phyloP scores from a whole-genome alignment of 345 rosid species.

The Citrus cavaleriei region DNA sequence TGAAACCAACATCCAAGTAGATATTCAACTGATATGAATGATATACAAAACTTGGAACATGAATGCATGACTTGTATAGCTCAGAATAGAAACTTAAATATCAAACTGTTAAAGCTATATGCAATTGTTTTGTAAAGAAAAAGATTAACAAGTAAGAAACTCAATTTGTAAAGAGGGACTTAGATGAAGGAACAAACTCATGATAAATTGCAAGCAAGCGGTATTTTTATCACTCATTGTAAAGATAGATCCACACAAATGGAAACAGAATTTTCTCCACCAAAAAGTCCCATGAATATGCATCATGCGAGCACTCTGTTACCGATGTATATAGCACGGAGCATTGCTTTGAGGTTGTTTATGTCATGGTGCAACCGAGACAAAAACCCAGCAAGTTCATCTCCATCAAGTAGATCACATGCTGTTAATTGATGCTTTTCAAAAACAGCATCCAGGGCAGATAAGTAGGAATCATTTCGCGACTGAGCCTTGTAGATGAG shows the following conservation, averaged over 20 bases:
- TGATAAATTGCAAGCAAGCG: not conserved
- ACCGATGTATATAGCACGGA: slow-evolving; percentile 96
- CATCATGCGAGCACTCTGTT: not conserved
- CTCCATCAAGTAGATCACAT: slow-evolving; percentile 77
- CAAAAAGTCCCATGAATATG: slow-evolving; percentile 24
- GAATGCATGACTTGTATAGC: not conserved
- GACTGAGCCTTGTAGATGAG: slow-evolving; percentile 81
- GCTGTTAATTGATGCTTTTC: slow-evolving; percentile 84
- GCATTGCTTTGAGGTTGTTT: slow-evolving; percentile 91
- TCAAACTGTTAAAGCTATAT: not conserved
- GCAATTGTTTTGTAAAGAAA: not conserved
- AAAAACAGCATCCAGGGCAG: slow-evolving; percentile 69
- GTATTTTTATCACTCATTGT: not conserved
- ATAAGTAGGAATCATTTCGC: slow-evolving; percentile 72
- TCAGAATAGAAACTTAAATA: not conserved
- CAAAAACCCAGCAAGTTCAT: slow-evolving; percentile 69
- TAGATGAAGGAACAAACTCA: not conserved
- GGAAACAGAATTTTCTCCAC: not conserved
- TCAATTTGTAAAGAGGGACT: not conserved
- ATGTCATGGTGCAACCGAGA: slow-evolving; percentile 73
- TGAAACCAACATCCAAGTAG: not conserved
- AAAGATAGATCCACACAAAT: slow-evolving; percentile 1
- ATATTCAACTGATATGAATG: not conserved
- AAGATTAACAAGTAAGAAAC: not conserved
- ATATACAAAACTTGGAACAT: not conserved